Conservation (phyloP, 192 early-diverging fungal genomes). For the Coemansia reversa region DNA sequence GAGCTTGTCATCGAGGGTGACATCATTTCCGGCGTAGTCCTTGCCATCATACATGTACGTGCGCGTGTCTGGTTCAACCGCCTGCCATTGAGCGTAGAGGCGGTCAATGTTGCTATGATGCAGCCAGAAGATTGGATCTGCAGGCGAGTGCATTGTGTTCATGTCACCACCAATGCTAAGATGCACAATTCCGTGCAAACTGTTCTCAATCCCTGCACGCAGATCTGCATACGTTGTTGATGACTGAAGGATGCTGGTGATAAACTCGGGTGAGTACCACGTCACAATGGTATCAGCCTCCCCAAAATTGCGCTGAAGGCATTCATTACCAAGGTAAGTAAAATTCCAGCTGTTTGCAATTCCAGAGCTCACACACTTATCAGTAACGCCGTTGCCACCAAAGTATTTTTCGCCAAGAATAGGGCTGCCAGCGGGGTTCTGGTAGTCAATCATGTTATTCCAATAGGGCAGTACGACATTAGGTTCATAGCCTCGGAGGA, state of each 20-base stretch:
- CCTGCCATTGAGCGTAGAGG: constrained; percentile 58
- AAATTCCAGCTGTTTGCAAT: constrained; percentile 25
- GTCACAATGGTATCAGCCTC: constrained; percentile 18
- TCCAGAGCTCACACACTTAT: constrained; percentile 32
- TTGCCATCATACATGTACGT: constrained; percentile 44
- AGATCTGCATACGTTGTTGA: constrained; percentile 32
- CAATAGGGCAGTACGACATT: constrained; percentile 48
- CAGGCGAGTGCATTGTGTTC: constrained; percentile 54
- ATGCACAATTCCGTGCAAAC: constrained; percentile 49
- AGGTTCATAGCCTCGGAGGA: constrained; percentile 50
- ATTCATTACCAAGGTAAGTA: constrained; percentile 22
- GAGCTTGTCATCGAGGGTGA: constrained; percentile 19
- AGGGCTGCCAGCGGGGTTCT: constrained; percentile 34
- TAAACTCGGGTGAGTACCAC: constrained; percentile 47
- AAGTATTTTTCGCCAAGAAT: constrained; percentile 31
- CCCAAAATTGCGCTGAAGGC: constrained; percentile 41
- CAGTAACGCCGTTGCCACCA: constrained; percentile 47
- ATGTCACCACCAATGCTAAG: constrained; percentile 52
- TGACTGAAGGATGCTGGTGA: constrained; percentile 35
- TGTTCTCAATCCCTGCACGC: constrained; percentile 43
- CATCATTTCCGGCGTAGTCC: constrained; percentile 7
- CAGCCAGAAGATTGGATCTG: constrained; percentile 63
- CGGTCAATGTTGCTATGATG: constrained; percentile 64
- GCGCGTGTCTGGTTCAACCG: constrained; percentile 31
- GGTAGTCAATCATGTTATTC: constrained; percentile 50